A percentile compares a stretch with the other conserved stretches of the same genome.
Evolutionary conservation across 306 rosid genomes (phyloP).

Genomic region (Pyrus betulifolia): DNA sequence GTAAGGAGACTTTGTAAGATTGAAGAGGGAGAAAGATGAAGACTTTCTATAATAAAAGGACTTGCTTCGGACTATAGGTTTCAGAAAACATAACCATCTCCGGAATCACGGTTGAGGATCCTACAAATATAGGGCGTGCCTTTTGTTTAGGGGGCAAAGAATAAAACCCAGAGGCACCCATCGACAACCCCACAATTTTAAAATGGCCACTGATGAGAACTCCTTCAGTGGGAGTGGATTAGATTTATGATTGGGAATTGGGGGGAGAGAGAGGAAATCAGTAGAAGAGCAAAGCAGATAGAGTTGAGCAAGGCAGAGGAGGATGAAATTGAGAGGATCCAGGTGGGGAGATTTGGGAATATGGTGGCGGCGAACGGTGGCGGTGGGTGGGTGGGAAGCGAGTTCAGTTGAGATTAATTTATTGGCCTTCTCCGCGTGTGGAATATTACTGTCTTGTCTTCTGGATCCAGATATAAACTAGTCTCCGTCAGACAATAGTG

Average conservation of each 20-base stretch:
- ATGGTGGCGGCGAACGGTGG: constrained; percentile 19
- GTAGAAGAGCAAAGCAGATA: not conserved
- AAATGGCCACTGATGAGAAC: constrained; percentile 1
- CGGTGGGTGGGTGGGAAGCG: constrained; percentile 11
- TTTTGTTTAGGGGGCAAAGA: constrained; percentile 44
- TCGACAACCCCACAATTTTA: constrained; percentile 34
- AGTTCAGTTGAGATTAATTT: not conserved
- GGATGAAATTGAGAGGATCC: constrained; percentile 14
- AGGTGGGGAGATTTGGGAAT: constrained; percentile 21
- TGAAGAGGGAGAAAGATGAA: not conserved
- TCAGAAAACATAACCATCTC: constrained; percentile 45
- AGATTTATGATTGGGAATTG: not conserved
- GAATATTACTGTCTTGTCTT: constrained; percentile 13
- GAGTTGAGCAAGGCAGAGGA: constrained; percentile 5
- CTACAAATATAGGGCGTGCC: constrained; percentile 35
- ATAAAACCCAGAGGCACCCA: constrained; percentile 43
- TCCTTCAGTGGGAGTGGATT: constrained; percentile 34
- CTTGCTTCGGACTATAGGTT: constrained; percentile 19
- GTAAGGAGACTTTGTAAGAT: not conserved
- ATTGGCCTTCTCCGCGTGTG: constrained; percentile 28
- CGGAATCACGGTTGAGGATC: constrained; percentile 36
- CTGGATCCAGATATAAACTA: constrained; percentile 17
- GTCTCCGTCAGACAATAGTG: constrained; percentile 42
- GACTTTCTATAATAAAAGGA: constrained; percentile 1
- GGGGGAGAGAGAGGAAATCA: not conserved